phyloP scores from a whole-genome alignment of 177 flowering plant species.

The Vitis hybrid region DNA sequence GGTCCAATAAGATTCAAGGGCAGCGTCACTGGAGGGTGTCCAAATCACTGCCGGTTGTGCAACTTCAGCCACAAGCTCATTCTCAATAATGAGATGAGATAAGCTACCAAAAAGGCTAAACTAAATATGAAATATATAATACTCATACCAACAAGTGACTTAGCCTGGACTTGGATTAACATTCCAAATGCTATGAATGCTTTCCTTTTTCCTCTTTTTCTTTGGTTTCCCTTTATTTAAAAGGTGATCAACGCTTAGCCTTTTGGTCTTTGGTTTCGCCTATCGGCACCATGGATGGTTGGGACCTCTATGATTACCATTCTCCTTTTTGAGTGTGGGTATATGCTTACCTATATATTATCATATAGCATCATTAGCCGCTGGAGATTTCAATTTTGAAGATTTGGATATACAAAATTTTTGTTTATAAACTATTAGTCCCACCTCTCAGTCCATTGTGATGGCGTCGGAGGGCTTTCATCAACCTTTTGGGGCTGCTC shows the following conservation, averaged over 20 bases:
- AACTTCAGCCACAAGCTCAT: slow-evolving; percentile 10
- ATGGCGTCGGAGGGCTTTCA: no score
- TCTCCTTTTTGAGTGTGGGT: slow-evolving; percentile 2
- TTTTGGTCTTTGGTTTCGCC: not conserved
- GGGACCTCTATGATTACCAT: slow-evolving; percentile 4
- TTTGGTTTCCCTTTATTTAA: not conserved
- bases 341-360: not conserved
- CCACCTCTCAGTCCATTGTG: not conserved
- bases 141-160: slow-evolving; percentile 6
- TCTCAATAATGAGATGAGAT: slow-evolving; percentile 7
- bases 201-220: not conserved
- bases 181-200: not conserved
- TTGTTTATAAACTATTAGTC: not conserved
- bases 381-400: not conserved
- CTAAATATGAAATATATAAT: not conserved
- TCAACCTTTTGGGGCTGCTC: no score
- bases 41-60: slow-evolving; percentile 7
- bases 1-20: slow-evolving; percentile 9
- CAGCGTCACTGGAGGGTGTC: not conserved
- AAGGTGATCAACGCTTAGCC: slow-evolving; percentile 1
- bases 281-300: not conserved
- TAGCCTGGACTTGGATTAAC: not conserved
- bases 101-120: slow-evolving; percentile 8
- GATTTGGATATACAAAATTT: not conserved
- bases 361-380: not conserved